These are phyloP conservation scores for Catharanthus roseus DNA, from an alignment of 257 asterid species.

Conservation along the genomic window DNA sequence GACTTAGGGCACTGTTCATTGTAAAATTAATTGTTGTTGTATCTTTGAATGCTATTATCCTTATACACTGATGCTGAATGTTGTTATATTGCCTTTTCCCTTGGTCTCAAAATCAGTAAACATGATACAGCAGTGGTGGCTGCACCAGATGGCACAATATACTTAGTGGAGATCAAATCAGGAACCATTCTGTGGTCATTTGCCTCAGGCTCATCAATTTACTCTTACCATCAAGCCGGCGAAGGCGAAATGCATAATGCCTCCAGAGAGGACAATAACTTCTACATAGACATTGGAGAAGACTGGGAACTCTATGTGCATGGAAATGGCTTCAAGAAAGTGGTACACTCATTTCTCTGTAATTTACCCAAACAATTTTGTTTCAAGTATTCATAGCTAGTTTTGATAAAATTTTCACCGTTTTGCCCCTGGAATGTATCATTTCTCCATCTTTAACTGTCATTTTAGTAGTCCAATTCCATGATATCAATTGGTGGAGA, in stretches of 20 bases:
- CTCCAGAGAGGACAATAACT: constrained; percentile 42
- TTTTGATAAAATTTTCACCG: background rate
- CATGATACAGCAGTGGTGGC: constrained; percentile 64
- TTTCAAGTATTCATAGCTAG: background rate
- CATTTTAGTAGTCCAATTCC: background rate
- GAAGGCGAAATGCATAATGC: constrained; percentile 48
- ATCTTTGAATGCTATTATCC: background rate
- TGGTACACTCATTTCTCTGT: constrained; percentile 26
- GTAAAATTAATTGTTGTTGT: background rate
- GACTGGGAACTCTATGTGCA: constrained; percentile 75
- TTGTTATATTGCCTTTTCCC: constrained; percentile 9
- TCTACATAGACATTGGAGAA: constrained; percentile 77
- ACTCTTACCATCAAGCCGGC: constrained; percentile 57
- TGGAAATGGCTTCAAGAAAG: constrained; percentile 48
- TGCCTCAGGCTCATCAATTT: constrained; percentile 73
- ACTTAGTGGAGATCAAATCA: constrained; percentile 49
- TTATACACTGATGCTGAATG: constrained; percentile 8
- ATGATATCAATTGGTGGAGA: background rate
- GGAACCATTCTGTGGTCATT: constrained; percentile 64
- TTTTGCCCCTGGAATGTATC: background rate
- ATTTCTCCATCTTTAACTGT: background rate
- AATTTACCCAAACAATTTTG: background rate
- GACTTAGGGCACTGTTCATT: background rate
- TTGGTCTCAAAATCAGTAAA: constrained; percentile 35
- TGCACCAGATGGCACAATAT: constrained; percentile 83